A percentile compares a stretch with the other conserved stretches of the same genome.
phyloP scores from a whole-genome alignment of 495 filamentous ascomycete genomes.

The Corynascus novoguineensis region DNA sequence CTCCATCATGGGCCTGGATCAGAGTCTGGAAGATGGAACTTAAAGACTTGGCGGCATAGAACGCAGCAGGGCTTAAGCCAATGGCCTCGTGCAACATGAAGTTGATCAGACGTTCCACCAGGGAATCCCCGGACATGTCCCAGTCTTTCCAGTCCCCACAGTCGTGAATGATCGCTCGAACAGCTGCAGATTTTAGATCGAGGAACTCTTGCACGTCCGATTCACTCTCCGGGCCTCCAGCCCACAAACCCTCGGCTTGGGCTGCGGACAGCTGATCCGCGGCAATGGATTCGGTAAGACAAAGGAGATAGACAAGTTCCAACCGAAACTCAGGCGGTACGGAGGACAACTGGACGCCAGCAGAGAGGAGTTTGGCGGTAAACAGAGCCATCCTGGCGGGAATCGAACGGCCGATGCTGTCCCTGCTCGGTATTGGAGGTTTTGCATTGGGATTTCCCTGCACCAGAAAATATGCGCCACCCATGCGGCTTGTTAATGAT shows the following conservation, averaged over 20 bases:
- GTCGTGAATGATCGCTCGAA: conserved; percentile 44
- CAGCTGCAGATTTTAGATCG: conserved; percentile 48
- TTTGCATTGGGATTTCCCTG: conserved; percentile 26
- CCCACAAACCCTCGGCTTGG: conserved; percentile 35
- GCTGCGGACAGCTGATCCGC: conserved; percentile 41
- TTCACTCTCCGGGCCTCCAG: conserved; percentile 42
- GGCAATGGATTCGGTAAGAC: conserved; percentile 37
- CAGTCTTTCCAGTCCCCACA: conserved; percentile 30
- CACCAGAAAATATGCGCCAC: conserved; percentile 64
- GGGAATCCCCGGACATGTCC: conserved; percentile 17
- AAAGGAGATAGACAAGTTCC: conserved; percentile 39
- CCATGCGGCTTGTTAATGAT: conserved; percentile 65
- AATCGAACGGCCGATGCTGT: conserved; percentile 62
- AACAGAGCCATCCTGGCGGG: conserved; percentile 71
- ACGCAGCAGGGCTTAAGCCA: conserved; percentile 29
- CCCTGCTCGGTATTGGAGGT: conserved; percentile 38
- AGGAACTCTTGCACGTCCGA: conserved; percentile 58
- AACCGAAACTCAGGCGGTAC: conserved; percentile 30
- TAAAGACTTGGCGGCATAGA: conserved; percentile 49
- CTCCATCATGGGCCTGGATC: conserved; percentile 34
- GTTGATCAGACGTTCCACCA: conserved; percentile 35
- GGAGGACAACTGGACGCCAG: conserved; percentile 24
- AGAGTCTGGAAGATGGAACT: conserved; percentile 37
- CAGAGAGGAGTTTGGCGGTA: conserved; percentile 49
- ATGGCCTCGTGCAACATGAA: conserved; percentile 32